A percentile compares a stretch with the other conserved stretches of the same genome.
Conservation (phyloP, 139 green algal species). For the Chlamydomonas urium region DNA sequence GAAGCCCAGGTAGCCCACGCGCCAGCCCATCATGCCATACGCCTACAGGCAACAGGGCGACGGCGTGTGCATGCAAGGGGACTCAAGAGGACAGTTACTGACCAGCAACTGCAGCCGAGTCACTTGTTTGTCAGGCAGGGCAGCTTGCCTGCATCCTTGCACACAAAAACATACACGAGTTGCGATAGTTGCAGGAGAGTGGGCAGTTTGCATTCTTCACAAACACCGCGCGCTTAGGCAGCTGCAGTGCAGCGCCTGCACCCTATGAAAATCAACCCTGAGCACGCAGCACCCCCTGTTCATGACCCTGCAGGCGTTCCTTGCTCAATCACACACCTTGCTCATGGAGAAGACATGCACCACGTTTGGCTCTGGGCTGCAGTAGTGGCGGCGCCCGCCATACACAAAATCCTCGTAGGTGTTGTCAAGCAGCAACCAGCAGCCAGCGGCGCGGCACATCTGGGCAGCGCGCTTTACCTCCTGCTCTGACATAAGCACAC, state of each 20-base stretch:
- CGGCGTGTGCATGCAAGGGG: not conserved
- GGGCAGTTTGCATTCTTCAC: too few species aligned
- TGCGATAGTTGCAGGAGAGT: not conserved
- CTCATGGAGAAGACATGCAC: constrained; percentile 37
- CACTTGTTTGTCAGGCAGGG: too few species aligned
- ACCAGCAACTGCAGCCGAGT: too few species aligned
- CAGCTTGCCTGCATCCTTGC: too few species aligned
- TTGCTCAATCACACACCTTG: too few species aligned
- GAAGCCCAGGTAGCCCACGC: constrained; percentile 79
- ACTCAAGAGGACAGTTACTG: not conserved
- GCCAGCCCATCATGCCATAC: constrained; percentile 87
- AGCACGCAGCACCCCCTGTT: too few species aligned
- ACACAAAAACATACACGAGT: too few species aligned
- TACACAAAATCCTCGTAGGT: constrained; percentile 66
- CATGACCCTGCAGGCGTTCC: not conserved
- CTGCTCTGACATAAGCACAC: constrained; percentile 57
- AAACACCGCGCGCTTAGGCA: too few species aligned
- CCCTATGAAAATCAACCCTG: not conserved
- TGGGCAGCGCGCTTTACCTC: constrained; percentile 51
- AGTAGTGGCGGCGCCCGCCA: constrained; percentile 16
- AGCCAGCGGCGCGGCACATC: constrained; percentile 38
- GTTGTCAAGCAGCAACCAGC: constrained; percentile 63
- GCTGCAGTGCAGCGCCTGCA: too few species aligned
- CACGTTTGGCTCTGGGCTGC: constrained; percentile 21
- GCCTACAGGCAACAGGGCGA: constrained; percentile 36